Conservation (phyloP, 2,329 filamentous ascomycete genomes). For the Neopestalotiopsis clavispora region DNA sequence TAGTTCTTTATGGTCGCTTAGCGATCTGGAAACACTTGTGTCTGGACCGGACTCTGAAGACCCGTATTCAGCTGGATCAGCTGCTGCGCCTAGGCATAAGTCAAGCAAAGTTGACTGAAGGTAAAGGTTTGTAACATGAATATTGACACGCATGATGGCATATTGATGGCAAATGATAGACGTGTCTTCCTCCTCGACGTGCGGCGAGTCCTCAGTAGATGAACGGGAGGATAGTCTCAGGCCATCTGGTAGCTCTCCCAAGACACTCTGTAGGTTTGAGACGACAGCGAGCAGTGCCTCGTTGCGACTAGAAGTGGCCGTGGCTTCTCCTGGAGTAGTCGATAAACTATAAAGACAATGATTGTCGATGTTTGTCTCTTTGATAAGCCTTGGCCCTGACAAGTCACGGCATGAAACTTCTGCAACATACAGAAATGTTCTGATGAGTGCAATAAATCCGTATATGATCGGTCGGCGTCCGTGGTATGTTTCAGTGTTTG, state of each 20-base stretch:
- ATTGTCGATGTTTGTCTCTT: no score
- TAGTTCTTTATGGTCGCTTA: not conserved
- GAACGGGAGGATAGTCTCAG: not conserved
- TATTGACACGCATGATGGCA: slow-evolving; percentile 30
- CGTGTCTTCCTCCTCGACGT: not conserved
- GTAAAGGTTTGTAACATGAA: slow-evolving; percentile 30
- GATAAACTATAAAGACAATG: not conserved
- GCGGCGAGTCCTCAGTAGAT: not conserved
- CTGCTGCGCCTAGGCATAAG: slow-evolving; percentile 18
- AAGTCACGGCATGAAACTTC: not conserved
- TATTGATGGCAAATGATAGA: slow-evolving; percentile 18
- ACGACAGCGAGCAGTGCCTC: not conserved
- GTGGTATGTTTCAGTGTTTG: not conserved
- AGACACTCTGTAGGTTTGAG: not conserved
- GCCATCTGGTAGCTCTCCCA: not conserved
- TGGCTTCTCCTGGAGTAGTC: not conserved
- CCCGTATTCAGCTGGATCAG: slow-evolving; percentile 9
- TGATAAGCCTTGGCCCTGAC: not conserved
- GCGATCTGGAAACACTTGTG: not conserved
- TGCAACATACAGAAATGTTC: slow-evolving; percentile 23
- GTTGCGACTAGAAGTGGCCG: not conserved
- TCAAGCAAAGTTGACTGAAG: slow-evolving; percentile 30
- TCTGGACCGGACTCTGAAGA: not conserved
- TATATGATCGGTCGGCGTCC: slow-evolving; percentile 21
- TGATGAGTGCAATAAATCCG: slow-evolving; percentile 27